Conservation (phyloP, 164 flowering plant species). For the Vitis amurensis region DNA sequence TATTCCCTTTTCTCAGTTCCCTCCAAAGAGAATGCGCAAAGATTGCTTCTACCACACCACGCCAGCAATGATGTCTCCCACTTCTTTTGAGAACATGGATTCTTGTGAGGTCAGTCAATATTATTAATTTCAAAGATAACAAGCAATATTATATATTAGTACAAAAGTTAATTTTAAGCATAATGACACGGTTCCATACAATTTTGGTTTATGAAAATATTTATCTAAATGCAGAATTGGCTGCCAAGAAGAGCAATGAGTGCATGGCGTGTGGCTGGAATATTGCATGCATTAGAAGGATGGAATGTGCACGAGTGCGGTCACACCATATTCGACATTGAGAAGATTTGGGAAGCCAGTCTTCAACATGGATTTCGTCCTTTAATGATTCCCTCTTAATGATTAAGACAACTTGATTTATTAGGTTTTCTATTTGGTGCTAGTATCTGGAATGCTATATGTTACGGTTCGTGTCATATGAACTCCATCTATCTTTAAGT, state of each 20-base stretch:
- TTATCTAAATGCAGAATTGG: conserved; percentile 38
- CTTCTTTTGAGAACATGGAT: conserved; percentile 46
- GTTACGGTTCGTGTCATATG: too few relatives aligned
- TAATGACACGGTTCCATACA: too few relatives aligned
- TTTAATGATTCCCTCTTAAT: too few relatives aligned
- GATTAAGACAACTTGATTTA: too few relatives aligned
- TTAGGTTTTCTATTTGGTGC: too few relatives aligned
- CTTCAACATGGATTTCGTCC: conserved; percentile 38
- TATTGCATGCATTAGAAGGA: conserved; percentile 48
- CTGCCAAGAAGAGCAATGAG: conserved; percentile 53
- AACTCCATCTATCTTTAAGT: too few relatives aligned
- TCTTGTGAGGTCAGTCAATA: conserved; percentile 56
- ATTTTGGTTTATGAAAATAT: neutral
- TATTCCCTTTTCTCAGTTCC: conserved; percentile 57
- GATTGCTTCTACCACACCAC: conserved; percentile 58
- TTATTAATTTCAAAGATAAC: neutral
- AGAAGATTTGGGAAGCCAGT: conserved; percentile 39
- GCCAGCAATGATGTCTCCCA: conserved; percentile 55
- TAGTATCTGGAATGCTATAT: too few relatives aligned
- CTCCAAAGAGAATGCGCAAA: conserved; percentile 36
- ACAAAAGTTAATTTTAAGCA: conserved; percentile 13
- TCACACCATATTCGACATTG: conserved; percentile 13
- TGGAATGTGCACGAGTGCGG: conserved; percentile 58
- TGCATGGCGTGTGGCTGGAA: conserved; percentile 50
- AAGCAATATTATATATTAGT: too few relatives aligned